Percentiles rank a stretch among this genome's conserved stretches.
These are phyloP conservation scores for Darksidea phi DNA, from an alignment of 495 filamentous ascomycete species.

Conservation along the genomic window DNA sequence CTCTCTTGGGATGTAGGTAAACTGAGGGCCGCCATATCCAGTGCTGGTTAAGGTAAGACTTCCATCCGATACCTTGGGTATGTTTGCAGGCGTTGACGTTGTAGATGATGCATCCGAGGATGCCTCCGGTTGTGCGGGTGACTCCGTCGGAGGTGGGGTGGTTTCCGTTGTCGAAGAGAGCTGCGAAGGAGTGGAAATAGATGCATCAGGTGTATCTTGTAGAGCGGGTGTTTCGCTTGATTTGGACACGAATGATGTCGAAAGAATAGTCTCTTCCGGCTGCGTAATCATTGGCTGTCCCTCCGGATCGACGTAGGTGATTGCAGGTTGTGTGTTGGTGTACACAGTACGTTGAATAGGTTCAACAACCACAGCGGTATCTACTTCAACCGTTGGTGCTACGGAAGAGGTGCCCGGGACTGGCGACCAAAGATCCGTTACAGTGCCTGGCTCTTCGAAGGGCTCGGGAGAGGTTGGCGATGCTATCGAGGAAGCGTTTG, in stretches of 20 bases:
- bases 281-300: conserved; percentile 15
- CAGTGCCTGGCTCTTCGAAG: not conserved
- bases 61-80: not conserved
- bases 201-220: not conserved
- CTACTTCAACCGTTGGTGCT: conserved; percentile 2
- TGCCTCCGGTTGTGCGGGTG: not conserved
- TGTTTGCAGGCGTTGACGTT: not conserved
- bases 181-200: conserved; percentile 6
- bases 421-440: not conserved
- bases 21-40: not conserved
- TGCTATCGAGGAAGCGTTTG: conserved; percentile 22
- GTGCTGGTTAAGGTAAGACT: not conserved
- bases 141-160: not conserved
- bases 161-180: not conserved
- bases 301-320: conserved; percentile 22
- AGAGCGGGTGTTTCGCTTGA: not conserved
- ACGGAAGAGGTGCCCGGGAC: no score
- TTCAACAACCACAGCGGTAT: conserved; percentile 14
- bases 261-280: conserved; percentile 9
- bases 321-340: conserved; percentile 3
- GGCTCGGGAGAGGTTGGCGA: not conserved
- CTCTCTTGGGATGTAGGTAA: conserved; percentile 7
- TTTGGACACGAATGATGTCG: conserved; percentile 15
- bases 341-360: conserved; percentile 18
- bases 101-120: not conserved